These are phyloP conservation scores for Coemansia sp. DNA, from an alignment of 192 early-diverging fungal genomes.

Conservation along the genomic window DNA sequence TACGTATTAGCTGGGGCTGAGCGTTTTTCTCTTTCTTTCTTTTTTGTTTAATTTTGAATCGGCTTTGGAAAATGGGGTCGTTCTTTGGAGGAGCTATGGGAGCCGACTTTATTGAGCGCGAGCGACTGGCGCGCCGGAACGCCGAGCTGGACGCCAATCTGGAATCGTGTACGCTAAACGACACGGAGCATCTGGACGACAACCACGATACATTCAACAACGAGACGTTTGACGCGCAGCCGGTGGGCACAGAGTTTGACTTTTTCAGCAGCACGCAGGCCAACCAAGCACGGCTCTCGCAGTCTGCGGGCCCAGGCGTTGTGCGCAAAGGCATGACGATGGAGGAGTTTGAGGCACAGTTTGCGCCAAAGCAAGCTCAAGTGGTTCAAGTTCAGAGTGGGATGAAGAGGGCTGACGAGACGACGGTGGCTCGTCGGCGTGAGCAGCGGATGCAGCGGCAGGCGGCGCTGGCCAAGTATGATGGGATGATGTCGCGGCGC, in stretches of 20 bases:
- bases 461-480: conserved; percentile 69
- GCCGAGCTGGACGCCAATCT: conserved; percentile 65
- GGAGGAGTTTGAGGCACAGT: conserved; percentile 70
- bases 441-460: conserved; percentile 35
- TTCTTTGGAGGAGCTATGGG: conserved; percentile 42
- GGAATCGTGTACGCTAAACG: conserved; percentile 56
- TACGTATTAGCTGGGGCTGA: not conserved
- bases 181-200: conserved; percentile 64
- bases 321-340: conserved; percentile 61
- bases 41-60: not conserved
- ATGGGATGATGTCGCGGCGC: conserved; percentile 86
- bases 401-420: conserved; percentile 20
- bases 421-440: conserved; percentile 29
- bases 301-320: not conserved
- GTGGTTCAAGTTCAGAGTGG: not conserved
- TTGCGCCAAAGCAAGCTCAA: conserved; percentile 22
- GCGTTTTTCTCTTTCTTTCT: not conserved
- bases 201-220: conserved; percentile 69
- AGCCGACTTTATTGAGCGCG: conserved; percentile 43
- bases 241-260: conserved; percentile 63
- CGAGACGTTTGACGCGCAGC: conserved; percentile 69
- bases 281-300: conserved; percentile 6
- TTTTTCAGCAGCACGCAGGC: conserved; percentile 60
- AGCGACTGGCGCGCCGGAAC: conserved; percentile 8
- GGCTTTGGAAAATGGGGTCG: conserved; percentile 23